These are phyloP conservation scores for Parastagonospora avenae DNA, from an alignment of 2,329 filamentous ascomycete genomes.

Conservation along the genomic window DNA sequence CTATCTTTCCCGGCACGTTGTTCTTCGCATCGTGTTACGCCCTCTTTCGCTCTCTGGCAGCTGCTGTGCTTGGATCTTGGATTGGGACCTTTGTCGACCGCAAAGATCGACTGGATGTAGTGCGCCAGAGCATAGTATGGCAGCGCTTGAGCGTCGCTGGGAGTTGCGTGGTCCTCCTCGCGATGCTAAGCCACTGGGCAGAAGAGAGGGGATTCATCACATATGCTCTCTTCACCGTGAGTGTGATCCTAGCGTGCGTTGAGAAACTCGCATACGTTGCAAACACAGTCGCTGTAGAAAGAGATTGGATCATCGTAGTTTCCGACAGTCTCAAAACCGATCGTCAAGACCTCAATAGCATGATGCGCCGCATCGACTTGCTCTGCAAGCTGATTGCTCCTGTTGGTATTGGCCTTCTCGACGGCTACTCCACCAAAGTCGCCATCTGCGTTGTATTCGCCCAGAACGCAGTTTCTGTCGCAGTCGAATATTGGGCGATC, in stretches of 20 bases:
- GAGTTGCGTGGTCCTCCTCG: slow-evolving; percentile 37
- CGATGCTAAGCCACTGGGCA: slow-evolving; percentile 15
- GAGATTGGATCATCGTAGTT: slow-evolving; percentile 70
- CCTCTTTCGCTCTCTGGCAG: slow-evolving; percentile 62
- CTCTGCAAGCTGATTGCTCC: slow-evolving; percentile 63
- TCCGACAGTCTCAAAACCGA: slow-evolving; percentile 43
- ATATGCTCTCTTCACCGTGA: slow-evolving; percentile 36
- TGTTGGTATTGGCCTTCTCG: slow-evolving; percentile 57
- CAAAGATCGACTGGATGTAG: slow-evolving; percentile 47
- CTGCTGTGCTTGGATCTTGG: slow-evolving; percentile 62
- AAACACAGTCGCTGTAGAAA: slow-evolving; percentile 71
- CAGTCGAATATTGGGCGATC: slow-evolving; percentile 61
- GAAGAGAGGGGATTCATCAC: slow-evolving; percentile 16
- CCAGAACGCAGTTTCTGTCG: slow-evolving; percentile 57
- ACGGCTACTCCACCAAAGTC: slow-evolving; percentile 53
- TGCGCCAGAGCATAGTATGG: slow-evolving; percentile 49
- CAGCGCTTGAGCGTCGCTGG: slow-evolving; percentile 40
- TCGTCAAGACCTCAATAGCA: slow-evolving; percentile 57
- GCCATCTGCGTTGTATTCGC: slow-evolving; percentile 58
- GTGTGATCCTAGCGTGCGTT: slow-evolving; percentile 65
- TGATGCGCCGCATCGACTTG: slow-evolving; percentile 65
- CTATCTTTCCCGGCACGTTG: slow-evolving; percentile 59
- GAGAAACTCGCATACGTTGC: slow-evolving; percentile 71
- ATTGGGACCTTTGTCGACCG: slow-evolving; percentile 66
- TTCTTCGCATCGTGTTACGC: slow-evolving; percentile 73